Percentiles rank a stretch among this genome's conserved stretches.
Evolutionary conservation across 345 rosid species (phyloP).

Genomic region (Psidium guajava): DNA sequence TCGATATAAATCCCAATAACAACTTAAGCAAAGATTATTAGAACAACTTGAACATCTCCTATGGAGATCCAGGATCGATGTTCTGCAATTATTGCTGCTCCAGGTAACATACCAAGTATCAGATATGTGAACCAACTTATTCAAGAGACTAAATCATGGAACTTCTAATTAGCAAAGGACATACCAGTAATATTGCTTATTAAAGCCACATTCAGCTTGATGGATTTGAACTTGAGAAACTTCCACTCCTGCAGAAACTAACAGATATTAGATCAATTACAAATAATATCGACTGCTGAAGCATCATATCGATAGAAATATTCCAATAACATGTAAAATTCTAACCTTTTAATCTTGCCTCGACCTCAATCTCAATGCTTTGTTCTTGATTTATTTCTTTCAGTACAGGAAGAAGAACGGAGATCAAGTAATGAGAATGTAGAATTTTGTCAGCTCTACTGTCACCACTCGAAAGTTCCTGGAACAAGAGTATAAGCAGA

Average conservation of each 20-base stretch:
- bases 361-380: slow-evolving; percentile 48
- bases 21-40: slow-evolving; percentile 47
- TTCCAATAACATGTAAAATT: not conserved
- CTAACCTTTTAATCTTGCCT: slow-evolving; percentile 58
- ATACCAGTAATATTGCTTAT: slow-evolving; percentile 48
- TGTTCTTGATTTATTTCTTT: slow-evolving; percentile 63
- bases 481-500: slow-evolving; percentile 16
- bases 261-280: not conserved
- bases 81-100: slow-evolving; percentile 45
- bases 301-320: not conserved
- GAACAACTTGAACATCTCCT: slow-evolving; percentile 66
- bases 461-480: slow-evolving; percentile 47
- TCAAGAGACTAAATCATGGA: not conserved
- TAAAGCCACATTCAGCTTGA: slow-evolving; percentile 31
- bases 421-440: slow-evolving; percentile 71
- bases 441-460: slow-evolving; percentile 57
- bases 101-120: not conserved
- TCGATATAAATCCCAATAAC: slow-evolving; percentile 40
- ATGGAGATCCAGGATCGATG: slow-evolving; percentile 47
- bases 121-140: not conserved
- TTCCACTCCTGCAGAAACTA: slow-evolving; percentile 28
- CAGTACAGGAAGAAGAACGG: slow-evolving; percentile 86
- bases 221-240: slow-evolving; percentile 33
- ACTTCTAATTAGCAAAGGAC: slow-evolving; percentile 10
- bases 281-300: not conserved